Base-by-base conservation (phyloP, 805 yeast species). In the Lachancea kluyveri region DNA sequence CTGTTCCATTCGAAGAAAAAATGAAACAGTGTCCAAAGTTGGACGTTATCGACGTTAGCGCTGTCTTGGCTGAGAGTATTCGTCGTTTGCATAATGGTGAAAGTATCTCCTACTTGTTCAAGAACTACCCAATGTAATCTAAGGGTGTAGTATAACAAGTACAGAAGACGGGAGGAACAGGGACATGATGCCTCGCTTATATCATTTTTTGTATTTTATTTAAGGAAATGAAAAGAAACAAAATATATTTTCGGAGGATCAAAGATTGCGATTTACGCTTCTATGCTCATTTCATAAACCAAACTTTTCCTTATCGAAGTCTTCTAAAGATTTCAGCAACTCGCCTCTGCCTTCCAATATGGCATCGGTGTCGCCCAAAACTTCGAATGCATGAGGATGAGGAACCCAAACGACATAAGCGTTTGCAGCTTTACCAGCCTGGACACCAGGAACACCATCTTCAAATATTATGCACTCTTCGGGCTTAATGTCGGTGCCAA, bases 31-130 rank as follows among this genome's bases (percentile, higher is more conserved):
- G 90, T 54, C 65, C 76, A 10, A 84, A 80, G 52, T 65, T 92
- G 42, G 87, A 81, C 34, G 77, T 78, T 30, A 75, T 90, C 36
- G 97, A 90, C 57, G 78, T 92, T 36, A 72, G 86, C 46, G 82
- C 92, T 12, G 80, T 84, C 6, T 61, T 90, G 37, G 97, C 96
- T 6, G 98, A 92, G 60, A 90, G 95, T 19, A 81, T 90, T 37
- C 75, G 97, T 58, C 75, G 98, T 52, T 67, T 90, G 46, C 98
- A 90, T 59, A 90, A 92, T 52, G 98, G 98, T 50, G 98, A 90
- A 64, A 80, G 94, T 53, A 82, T 88, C 20, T 83, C 94, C 2
- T 88, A 86, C 56, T 65, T 88, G 47, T 85, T 88, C 60, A 76
- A 76, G 17, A 48, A 54, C 42, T 57, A 55, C 22, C 60, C 60